phyloP scores from a whole-genome alignment of 768 basidiomycete genomes.

The Calvatia gigantea region DNA sequence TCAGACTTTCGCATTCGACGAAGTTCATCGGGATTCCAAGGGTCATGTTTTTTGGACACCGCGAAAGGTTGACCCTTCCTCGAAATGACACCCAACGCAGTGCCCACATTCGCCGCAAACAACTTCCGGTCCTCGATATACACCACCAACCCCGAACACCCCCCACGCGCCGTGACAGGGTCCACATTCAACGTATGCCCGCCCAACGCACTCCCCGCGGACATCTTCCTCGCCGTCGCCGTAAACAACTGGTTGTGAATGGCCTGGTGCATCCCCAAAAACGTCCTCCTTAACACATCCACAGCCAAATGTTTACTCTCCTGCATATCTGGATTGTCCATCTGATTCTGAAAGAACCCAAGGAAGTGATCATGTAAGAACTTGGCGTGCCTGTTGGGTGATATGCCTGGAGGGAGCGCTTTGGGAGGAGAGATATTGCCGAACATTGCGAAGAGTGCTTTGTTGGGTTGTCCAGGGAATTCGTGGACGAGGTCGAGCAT shows the following conservation, averaged over 20 bases:
- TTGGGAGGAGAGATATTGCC: conserved; percentile 61
- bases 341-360: conserved; percentile 52
- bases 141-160: conserved; percentile 82
- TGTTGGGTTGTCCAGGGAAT: conserved; percentile 71
- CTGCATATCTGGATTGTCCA: conserved; percentile 38
- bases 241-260: conserved; percentile 66
- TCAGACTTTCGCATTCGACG: conserved; percentile 87
- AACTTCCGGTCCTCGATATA: conserved; percentile 79
- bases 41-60: conserved; percentile 82
- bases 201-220: conserved; percentile 51
- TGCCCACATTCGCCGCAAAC: conserved; percentile 88
- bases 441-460: conserved; percentile 96
- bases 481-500: conserved; percentile 93
- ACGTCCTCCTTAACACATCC: conserved; percentile 84
- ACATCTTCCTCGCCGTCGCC: conserved; percentile 65
- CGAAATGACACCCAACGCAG: conserved; percentile 85
- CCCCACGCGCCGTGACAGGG: conserved; percentile 55
- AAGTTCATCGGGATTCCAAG: conserved; percentile 83
- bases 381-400: conserved; percentile 71
- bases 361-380: conserved; percentile 83
- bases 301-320: conserved; percentile 45
- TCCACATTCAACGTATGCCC: conserved; percentile 33
- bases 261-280: conserved; percentile 81
- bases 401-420: conserved; percentile 37
- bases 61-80: conserved; percentile 67